Evolutionary conservation across 2,329 filamentous ascomycete species (phyloP).

Genomic region (Colletotrichum agaves): DNA sequence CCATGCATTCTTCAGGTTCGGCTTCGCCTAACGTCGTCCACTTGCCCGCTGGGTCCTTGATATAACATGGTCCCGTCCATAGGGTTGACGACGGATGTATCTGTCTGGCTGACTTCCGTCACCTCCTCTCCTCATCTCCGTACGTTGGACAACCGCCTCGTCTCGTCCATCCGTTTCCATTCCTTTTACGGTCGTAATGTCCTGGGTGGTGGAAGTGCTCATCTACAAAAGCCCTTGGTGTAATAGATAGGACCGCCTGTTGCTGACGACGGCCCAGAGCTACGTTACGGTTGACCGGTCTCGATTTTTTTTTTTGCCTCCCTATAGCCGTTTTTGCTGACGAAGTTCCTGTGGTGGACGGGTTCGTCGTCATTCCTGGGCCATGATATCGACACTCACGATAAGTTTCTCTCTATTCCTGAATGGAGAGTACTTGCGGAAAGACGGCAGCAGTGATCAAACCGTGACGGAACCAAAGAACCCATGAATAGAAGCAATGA

Average conservation of each 20-base stretch:
- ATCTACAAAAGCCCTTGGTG: not conserved
- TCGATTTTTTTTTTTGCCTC: not conserved
- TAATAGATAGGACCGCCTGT: not conserved
- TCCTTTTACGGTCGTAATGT: not conserved
- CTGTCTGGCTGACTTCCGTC: not conserved
- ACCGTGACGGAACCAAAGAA: too few species aligned
- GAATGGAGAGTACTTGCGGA: too few species aligned
- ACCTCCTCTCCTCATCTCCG: not conserved
- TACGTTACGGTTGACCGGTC: not conserved
- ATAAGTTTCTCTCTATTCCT: too few species aligned
- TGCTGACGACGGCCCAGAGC: not conserved
- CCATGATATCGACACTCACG: too few species aligned
- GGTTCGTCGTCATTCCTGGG: too few species aligned
- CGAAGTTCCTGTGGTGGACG: not conserved
- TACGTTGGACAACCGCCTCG: slow-evolving; percentile 5
- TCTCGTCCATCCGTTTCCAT: not conserved
- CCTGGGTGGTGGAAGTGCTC: not conserved
- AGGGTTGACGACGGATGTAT: not conserved
- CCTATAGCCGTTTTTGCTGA: not conserved
- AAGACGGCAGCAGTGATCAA: too few species aligned
- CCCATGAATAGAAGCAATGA: too few species aligned
- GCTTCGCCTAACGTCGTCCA: slow-evolving; percentile 1
- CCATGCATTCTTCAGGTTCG: not conserved
- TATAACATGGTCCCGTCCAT: not conserved
- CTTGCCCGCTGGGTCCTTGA: not conserved